Evolutionary conservation across 345 rosid genomes (phyloP).

Genomic region (Eucalyptus pumila): DNA sequence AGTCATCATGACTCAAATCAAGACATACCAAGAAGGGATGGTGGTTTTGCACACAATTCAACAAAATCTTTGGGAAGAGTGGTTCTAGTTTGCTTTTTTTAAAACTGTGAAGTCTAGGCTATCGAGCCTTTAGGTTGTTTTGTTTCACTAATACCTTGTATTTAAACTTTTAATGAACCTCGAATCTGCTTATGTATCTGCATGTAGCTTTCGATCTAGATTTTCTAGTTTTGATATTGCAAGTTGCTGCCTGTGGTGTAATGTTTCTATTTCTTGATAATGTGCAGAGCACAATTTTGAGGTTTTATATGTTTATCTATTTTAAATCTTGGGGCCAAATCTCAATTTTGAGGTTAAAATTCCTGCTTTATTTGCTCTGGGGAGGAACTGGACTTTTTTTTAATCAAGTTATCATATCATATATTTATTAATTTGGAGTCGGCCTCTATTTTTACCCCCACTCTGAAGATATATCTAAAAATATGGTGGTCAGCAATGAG

Average conservation of each 20-base stretch:
- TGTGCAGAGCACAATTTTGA: not conserved
- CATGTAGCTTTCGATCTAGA: not conserved
- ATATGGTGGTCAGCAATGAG: not conserved
- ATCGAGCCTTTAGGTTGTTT: not conserved
- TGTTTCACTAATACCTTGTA: not conserved
- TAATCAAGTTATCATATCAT: not conserved
- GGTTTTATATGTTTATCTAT: not conserved
- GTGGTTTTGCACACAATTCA: not conserved
- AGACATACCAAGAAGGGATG: not conserved
- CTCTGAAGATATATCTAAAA: not conserved
- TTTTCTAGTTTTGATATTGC: not conserved
- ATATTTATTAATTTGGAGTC: not conserved
- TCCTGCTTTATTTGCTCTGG: not conserved
- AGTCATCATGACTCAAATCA: not conserved
- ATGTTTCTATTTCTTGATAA: not conserved
- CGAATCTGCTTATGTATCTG: not conserved
- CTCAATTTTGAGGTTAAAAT: not conserved
- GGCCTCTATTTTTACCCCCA: not conserved
- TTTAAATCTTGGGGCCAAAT: not conserved
- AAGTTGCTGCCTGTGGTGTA: not conserved
- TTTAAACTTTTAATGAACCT: not conserved
- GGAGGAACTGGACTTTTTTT: not conserved
- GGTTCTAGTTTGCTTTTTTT: not conserved
- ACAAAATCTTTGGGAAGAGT: not conserved
- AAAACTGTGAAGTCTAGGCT: not conserved